Base-by-base conservation (phyloP, 768 basidiomycete genomes). In the Hericium erinaceus region DNA sequence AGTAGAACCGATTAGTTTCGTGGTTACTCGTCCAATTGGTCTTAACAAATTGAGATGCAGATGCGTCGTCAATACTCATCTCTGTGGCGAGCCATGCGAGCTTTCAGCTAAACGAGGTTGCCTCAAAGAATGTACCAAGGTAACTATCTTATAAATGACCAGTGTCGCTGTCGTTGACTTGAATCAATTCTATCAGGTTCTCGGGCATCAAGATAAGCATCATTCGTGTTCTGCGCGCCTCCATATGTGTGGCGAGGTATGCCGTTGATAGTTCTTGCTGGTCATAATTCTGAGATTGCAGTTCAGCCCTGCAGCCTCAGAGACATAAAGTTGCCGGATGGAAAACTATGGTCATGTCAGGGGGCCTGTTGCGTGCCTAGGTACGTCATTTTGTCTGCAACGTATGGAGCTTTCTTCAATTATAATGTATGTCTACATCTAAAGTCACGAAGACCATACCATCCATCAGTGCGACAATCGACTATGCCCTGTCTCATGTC, bases 191-290 rank as follows among this genome's bases (percentile, higher is more conserved):
- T 20, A 20, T 13, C 60, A 85, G 81, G 69, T 77, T 3, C 70
- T 73, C 2, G 74, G 26, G 4, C 26, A 73, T 16, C 83, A 54
- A 2, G 81, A 75, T 7, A 73, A 72, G 0, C 76, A 74, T 10
- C 84, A 85, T 61, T 58, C 76, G 53, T 85, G 83, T 61, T 74
- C 81, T 0, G 80, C 81, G 2, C 66, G 68, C 20, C 62, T 74
- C 0, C 84, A 85, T 58, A 75, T 74, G 39, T 85, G 84, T 55
- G 83, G 81, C 22, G 67, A 76, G 74, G 84, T 77, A 58, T 57
- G 67, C 26, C 33, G 44, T 49, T 53, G 9, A 51, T 40, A 39
- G 60, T 52, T 28, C 12, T 48, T 40, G 44, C 24, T 33, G 33
- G 12, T 24, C 49, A 28, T 10, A 26, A 3, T 28, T 6, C 58